Conservation (phyloP, 805 yeast genomes). For the Nakazawaea sp. region DNA sequence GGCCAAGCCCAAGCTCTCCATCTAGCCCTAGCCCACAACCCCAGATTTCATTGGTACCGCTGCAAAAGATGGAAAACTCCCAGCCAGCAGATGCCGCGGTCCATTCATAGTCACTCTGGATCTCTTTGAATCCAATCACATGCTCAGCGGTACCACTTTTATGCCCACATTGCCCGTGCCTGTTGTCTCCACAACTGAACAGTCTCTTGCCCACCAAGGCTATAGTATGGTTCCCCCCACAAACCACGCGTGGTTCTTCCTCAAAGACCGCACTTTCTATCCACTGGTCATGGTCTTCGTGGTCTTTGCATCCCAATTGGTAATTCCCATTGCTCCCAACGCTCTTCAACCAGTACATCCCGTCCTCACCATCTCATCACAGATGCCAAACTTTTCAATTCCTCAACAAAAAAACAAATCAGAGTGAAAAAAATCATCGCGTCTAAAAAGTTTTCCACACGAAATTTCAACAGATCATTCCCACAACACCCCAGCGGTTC, state of each 20-base stretch:
- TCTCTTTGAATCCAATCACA: conserved; percentile 2
- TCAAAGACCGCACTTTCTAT: conserved; percentile 5
- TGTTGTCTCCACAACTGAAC: conserved; percentile 54
- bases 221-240: conserved; percentile 88
- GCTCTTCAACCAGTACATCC: conserved; percentile 30
- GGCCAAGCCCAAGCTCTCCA: conserved; percentile 68
- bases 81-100: conserved; percentile 64
- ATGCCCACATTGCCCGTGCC: conserved; percentile 47
- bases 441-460: no score
- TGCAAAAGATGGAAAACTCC: conserved; percentile 60
- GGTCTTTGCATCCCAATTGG: conserved; percentile 62
- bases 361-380: no score
- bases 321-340: conserved; percentile 83
- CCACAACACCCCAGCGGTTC: no score
- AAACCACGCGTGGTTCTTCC: conserved; percentile 36
- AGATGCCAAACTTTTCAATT: no score
- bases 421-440: no score
- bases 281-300: conserved; percentile 38
- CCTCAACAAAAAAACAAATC: no score
- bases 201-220: conserved; percentile 48
- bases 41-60: conserved; percentile 31
- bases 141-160: background rate
- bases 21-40: conserved; percentile 58
- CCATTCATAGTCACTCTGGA: conserved; percentile 27
- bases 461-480: no score